Evolutionary conservation across 768 basidiomycete species (phyloP).

Genomic region (Phaffia australis): DNA sequence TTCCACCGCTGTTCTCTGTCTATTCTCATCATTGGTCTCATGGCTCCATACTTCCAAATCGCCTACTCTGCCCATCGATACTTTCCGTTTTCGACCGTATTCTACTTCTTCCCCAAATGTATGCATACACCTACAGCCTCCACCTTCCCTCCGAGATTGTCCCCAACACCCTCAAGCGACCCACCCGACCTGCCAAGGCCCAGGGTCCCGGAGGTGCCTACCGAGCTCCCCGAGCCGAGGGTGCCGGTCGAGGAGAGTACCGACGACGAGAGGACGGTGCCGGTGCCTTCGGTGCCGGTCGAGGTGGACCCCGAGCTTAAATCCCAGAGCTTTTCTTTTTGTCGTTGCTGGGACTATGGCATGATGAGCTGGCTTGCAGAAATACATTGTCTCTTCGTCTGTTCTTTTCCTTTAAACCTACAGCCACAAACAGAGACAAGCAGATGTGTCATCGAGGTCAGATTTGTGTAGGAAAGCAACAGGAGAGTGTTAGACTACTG

Average conservation of each 20-base stretch:
- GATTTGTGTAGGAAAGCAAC: too few relatives aligned
- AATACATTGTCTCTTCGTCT: too few relatives aligned
- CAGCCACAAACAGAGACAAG: too few relatives aligned
- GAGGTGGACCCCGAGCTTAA: slow-evolving; percentile 60
- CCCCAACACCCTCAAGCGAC: slow-evolving; percentile 94
- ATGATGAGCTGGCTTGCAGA: too few relatives aligned
- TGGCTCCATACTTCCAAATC: not conserved
- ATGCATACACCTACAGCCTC: slow-evolving; percentile 48
- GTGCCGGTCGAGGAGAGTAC: slow-evolving; percentile 67
- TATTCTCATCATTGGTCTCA: slow-evolving; percentile 2
- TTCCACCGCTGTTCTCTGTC: slow-evolving; percentile 3
- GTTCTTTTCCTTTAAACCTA: too few relatives aligned
- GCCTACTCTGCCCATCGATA: not conserved
- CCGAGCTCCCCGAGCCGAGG: slow-evolving; percentile 74
- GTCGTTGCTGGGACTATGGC: too few relatives aligned
- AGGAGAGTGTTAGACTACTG: too few relatives aligned
- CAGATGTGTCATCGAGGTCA: too few relatives aligned
- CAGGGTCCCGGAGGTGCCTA: slow-evolving; percentile 55
- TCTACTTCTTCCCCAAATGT: not conserved
- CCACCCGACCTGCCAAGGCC: slow-evolving; percentile 60
- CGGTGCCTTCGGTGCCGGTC: slow-evolving; percentile 54
- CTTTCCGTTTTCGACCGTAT: not conserved
- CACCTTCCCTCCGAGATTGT: slow-evolving; percentile 94
- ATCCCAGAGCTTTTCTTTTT: not conserved
- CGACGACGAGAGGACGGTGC: slow-evolving; percentile 45